Percentiles rank a stretch among this genome's conserved stretches.
phyloP scores from a whole-genome alignment of 805 yeast genomes.

The Candida peoriensis region DNA sequence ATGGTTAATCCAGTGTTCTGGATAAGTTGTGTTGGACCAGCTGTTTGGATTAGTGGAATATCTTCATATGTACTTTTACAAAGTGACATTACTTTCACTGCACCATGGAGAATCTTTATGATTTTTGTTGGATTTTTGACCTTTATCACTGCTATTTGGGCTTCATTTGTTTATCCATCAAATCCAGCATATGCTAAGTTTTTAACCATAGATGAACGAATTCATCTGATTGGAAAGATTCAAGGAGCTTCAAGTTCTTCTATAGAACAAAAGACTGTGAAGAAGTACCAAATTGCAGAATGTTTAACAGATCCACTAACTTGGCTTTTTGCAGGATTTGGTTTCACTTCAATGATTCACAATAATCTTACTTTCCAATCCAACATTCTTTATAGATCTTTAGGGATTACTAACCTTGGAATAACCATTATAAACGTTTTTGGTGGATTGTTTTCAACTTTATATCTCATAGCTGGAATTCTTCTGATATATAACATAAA shows the following conservation, averaged over 20 bases:
- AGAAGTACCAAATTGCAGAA: conserved; percentile 34
- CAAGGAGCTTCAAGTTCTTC: conserved; percentile 30
- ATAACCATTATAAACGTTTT: conserved; percentile 50
- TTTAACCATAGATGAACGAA: conserved; percentile 36
- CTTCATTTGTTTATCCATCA: conserved; percentile 37
- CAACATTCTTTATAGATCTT: conserved; percentile 46
- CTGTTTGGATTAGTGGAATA: neutral
- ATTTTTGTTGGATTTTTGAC: conserved; percentile 44
- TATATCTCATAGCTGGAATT: conserved; percentile 37
- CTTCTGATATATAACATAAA: conserved; percentile 17
- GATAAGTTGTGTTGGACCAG: conserved; percentile 30
- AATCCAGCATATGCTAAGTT: conserved; percentile 40
- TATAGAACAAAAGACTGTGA: conserved; percentile 36
- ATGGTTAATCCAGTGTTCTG: conserved; percentile 50
- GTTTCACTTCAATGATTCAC: conserved; percentile 38
- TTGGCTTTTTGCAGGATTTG: conserved; percentile 24
- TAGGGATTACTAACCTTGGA: conserved; percentile 36
- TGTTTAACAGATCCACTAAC: conserved; percentile 34
- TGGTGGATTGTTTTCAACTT: conserved; percentile 45
- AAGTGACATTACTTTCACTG: conserved; percentile 23
- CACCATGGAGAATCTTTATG: conserved; percentile 41
- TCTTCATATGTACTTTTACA: neutral
- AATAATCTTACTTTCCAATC: conserved; percentile 47
- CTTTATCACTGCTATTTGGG: conserved; percentile 23
- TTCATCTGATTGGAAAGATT: conserved; percentile 32